Evolutionary conservation across 2,329 filamentous ascomycete species (phyloP).

Genomic region (Sporothrix pallida): DNA sequence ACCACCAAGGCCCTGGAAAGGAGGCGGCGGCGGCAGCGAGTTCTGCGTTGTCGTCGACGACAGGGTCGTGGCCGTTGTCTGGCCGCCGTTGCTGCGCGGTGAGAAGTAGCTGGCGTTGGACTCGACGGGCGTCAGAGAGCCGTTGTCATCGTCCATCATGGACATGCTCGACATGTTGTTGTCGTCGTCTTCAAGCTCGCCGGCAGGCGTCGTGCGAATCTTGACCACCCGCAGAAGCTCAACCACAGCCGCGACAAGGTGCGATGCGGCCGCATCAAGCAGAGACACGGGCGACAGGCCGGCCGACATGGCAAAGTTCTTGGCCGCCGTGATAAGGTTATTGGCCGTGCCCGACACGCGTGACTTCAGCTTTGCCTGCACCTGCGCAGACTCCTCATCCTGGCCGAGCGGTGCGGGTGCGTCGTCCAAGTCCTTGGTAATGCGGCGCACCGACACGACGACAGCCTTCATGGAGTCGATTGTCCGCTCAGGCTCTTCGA

Average conservation of each 20-base stretch:
- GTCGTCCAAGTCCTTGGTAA: conserved; percentile 79
- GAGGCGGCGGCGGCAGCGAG: conserved; percentile 56
- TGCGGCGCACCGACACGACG: conserved; percentile 78
- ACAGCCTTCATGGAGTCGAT: conserved; percentile 88
- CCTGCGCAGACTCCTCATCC: conserved; percentile 60
- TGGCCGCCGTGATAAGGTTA: conserved; percentile 91
- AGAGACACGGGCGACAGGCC: conserved; percentile 93
- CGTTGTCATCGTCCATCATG: conserved; percentile 57
- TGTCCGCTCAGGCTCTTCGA: conserved; percentile 73
- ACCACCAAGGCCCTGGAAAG: conserved; percentile 64
- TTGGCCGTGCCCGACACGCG: conserved; percentile 93
- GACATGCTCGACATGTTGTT: conserved; percentile 50
- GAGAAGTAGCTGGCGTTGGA: conserved; percentile 24
- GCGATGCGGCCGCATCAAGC: conserved; percentile 89
- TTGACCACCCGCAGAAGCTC: conserved; percentile 85
- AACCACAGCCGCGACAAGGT: conserved; percentile 83
- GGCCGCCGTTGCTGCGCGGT: conserved; percentile 48
- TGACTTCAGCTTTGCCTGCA: conserved; percentile 74
- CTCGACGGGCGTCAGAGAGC: conserved; percentile 29
- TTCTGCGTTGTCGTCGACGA: conserved; percentile 45
- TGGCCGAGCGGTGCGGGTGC: conserved; percentile 49
- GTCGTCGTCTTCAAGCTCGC: conserved; percentile 79
- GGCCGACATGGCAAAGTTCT: conserved; percentile 82
- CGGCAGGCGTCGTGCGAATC: conserved; percentile 75
- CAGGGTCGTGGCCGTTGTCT: conserved; percentile 45